Evolutionary conservation across 1,284 basidiomycete species (phyloP), one percentile per base, ranked within the genome.

Genomic region (Papiliotrema fonsecae): DNA sequence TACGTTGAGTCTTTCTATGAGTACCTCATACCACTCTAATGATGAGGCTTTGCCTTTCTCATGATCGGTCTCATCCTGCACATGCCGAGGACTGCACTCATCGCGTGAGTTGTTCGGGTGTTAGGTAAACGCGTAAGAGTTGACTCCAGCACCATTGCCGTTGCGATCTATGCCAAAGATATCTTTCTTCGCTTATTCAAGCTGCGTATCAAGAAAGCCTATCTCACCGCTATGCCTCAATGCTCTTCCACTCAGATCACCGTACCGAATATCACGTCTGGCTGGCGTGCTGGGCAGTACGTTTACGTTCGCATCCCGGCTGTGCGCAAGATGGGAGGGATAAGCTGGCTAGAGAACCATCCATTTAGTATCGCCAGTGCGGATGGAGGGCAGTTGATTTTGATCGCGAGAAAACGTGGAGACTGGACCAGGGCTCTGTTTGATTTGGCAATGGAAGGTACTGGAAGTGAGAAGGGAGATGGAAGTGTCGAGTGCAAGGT

Each of bases 351-450:
- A 5, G 41, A 42, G 41, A 42, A 42, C 27, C 41, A 42, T 27
- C 41, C 41, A 11, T 42, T 42, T 22, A 30, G 26, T 13, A 42
- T 42, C 27, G 41, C 41, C 10, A 42, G 41, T 31, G 25, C 41
- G 6, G 41, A 27, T n/a, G 41, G 41, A 6, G 41, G 41, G 10
- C 41, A 42, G 41, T 13, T 42, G 6, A 22, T 42, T 22, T 19
- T 42, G 25, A 19, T 42, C 6, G 41, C 21, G 11, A 9, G 28
- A n/a, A 42, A 31, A 13, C 25, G n/a, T 6, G 41, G 41, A 6
- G 27, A 42, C 41, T 42, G 41, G 41, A 42, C 41, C 6, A 7
- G 41, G 19, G 41, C 41, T n/a, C 41, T 42, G n/a, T 42, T 14
- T 22, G 41, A 42, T 21, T 19, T 42, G 26, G 25, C 41, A 5